phyloP scores from a whole-genome alignment of 2,329 filamentous ascomycete species.

The Cercospora nicotianae region DNA sequence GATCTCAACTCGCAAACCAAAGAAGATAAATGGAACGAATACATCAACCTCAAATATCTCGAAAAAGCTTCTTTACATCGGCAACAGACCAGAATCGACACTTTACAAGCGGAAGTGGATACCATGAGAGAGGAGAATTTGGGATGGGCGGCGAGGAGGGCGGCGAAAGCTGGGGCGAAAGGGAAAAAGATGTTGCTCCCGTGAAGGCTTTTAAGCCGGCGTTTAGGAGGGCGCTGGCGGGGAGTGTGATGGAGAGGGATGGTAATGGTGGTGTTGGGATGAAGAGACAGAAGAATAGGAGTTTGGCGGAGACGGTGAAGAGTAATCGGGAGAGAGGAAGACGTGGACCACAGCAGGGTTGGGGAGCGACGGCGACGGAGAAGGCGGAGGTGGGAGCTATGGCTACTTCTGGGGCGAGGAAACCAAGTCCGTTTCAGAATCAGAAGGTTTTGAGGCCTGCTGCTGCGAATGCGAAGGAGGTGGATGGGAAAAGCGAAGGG shows the following conservation, averaged over 20 bases:
- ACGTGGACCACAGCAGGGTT: background rate
- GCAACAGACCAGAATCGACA: background rate
- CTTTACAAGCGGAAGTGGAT: background rate
- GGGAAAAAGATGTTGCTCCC: background rate
- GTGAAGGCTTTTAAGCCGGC: background rate
- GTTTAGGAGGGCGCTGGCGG: background rate
- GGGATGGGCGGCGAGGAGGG: background rate
- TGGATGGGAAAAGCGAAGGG: background rate
- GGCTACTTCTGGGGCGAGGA: background rate
- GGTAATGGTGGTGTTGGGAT: background rate
- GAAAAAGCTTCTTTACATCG: background rate
- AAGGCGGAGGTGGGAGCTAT: background rate
- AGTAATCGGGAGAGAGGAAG: background rate
- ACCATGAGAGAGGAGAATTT: background rate
- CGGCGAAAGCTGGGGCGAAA: background rate
- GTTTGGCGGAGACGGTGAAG: conserved; percentile 6
- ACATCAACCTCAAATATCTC: background rate
- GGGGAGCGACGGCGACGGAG: background rate
- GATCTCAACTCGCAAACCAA: background rate
- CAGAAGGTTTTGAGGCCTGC: background rate
- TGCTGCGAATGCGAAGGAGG: background rate
- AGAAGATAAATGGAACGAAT: background rate
- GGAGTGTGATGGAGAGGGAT: background rate
- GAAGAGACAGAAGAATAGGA: background rate
- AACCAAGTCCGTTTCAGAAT: conserved; percentile 1